Evolutionary conservation across 148 eudicot genomes (phyloP).

Genomic region (Rhododendron williamsianum): DNA sequence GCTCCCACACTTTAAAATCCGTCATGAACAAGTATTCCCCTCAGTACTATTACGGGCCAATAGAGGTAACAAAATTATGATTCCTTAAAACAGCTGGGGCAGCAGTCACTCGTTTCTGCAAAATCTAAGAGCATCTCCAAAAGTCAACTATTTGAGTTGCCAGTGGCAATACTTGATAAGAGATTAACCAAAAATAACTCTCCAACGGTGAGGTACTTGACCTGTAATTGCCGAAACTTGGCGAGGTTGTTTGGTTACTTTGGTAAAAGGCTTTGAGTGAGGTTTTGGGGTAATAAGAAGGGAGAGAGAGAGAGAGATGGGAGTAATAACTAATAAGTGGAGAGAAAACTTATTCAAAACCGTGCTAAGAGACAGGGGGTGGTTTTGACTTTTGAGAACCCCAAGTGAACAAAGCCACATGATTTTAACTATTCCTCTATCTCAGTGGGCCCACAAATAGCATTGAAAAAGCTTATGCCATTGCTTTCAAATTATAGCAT

Average conservation of each 20-base stretch:
- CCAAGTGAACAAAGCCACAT: no score
- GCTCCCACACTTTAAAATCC: not conserved
- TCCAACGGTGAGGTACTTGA: not conserved
- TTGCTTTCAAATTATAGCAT: not conserved
- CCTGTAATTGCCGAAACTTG: not conserved
- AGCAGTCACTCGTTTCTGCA: not conserved
- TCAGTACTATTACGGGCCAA: not conserved
- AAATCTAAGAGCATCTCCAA: not conserved
- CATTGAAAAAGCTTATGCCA: not conserved
- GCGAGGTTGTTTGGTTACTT: no score
- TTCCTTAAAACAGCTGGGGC: not conserved
- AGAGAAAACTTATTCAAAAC: no score
- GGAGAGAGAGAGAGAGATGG: no score
- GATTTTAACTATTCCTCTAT: not conserved
- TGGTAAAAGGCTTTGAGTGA: no score
- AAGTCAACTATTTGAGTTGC: not conserved
- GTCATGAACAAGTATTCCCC: not conserved
- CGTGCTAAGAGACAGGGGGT: no score
- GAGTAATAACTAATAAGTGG: no score
- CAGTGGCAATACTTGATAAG: not conserved
- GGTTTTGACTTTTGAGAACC: no score
- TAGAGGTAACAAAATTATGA: not conserved
- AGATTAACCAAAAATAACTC: not conserved
- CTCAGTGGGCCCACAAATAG: not conserved
- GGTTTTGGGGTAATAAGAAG: no score